Evolutionary conservation across 73 alveolate species (phyloP).

Genomic region (Tetrahymena malaccensis): DNA sequence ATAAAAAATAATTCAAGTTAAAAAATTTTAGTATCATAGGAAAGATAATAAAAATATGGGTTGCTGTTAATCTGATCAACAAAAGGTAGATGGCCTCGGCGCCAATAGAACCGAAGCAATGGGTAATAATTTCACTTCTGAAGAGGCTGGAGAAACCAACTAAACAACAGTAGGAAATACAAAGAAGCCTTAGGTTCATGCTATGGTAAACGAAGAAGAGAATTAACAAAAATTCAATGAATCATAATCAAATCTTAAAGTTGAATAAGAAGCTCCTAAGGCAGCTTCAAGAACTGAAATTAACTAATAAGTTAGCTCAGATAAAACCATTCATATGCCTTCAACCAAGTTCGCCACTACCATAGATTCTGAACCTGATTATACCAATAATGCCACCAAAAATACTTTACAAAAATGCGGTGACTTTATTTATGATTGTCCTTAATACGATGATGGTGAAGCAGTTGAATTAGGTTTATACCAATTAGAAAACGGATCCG

Average conservation of each 20-base stretch:
- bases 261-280: not conserved
- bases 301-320: not conserved
- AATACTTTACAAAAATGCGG: not conserved
- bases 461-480: constrained; percentile 11
- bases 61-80: not conserved
- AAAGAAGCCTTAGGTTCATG: not conserved
- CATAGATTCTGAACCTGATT: not conserved
- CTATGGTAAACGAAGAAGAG: not conserved
- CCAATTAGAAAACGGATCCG: constrained; percentile 27
- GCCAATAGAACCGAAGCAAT: not conserved
- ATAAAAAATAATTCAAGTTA: not conserved
- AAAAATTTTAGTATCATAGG: not conserved
- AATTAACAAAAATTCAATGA: not conserved
- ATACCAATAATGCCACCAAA: not conserved
- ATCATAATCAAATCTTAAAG: not conserved
- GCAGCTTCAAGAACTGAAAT: not conserved
- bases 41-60: not conserved
- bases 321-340: not conserved
- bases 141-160: not conserved
- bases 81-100: not conserved
- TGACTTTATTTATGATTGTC: not conserved
- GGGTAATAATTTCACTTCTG: not conserved
- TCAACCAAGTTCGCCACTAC: not conserved
- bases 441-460: constrained; percentile 19
- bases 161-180: not conserved